Base-by-base conservation (phyloP, 1,139 yeast species). In the Yamadazyma sp. region DNA sequence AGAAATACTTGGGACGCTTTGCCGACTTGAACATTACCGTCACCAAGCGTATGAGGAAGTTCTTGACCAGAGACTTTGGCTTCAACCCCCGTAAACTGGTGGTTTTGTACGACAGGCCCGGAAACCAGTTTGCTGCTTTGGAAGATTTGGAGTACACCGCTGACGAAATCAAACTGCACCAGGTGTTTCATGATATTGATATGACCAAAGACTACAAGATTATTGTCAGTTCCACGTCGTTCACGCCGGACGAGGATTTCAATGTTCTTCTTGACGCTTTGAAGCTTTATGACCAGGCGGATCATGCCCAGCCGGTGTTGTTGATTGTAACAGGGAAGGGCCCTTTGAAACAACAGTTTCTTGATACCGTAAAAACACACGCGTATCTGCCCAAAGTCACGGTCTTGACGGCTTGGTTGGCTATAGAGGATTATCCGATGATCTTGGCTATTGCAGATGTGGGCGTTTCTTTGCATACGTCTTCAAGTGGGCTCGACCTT, bases 161-260 rank as follows among this genome's bases (percentile, higher is more conserved):
- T 38, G 49, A 56, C 0, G 64, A 64, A n/a, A 62, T 81, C 3
- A 33, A 33, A 28, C 64, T 75, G 32, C 67, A 66, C 41, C 63
- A 58, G 3, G 43, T 82, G 0, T 82, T 81, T 42, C 55, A 59
- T 2, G 62, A 48, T 9, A 46, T 67, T 3, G 51, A 48, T 3
- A 45, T 56, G 36, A 45, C 66, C 10, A 48, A 55, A 0, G 55
- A 62, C 0, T 87, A 83, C 53, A 82, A 80, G 48, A 64, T 91
- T 8, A 54, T 92, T 12, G 79, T 92, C 4, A 83, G 94, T 1
- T 83, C 97, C 0, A 92, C 99, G 0, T 88, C 97, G 1, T 94
- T 89, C 59, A 92, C 98, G 0, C 94, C 95, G 0, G 99, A 94
- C 59, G 99, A 94, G 61, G 96, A 94, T 57, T 79, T 92, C 43